Evolutionary conservation across 1,284 basidiomycete genomes (phyloP), one percentile per base, ranked within the genome.

Genomic region (Ganoderma leucocontextum): DNA sequence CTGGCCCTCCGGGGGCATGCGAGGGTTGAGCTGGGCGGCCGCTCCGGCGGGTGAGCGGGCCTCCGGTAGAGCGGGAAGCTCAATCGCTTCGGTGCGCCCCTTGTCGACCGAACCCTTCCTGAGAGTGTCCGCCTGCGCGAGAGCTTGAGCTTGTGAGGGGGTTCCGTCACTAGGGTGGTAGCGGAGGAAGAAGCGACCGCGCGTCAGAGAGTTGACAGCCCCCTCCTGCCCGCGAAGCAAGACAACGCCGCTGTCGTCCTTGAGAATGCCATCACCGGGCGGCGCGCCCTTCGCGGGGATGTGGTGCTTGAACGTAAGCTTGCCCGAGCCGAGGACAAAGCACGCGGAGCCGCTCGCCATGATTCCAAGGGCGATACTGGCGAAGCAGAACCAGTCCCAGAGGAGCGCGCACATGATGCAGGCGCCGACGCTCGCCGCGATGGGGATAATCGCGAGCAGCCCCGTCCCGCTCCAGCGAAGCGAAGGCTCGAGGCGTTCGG

Each of bases 301-400:
- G n/a, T 62, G 62, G 22, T 57, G 55, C 35, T 38, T 55, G 59
- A 66, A 66, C 25, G 15, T 53, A 22, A 70, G 68, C 47, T 22
- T n/a, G 10, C 68, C 65, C 4, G 57, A 60, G 8, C 68, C 68
- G 41, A 70, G 53, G 29, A 66, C 47, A n/a, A 25, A 64, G 62
- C 65, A 64, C 12, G 68, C n/a, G 12, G 39, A 6, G 22, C 65
- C 68, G 58, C 55, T 66, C 15, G 59, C 47, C 41, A 64, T 10
- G 29, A 66, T 61, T 12, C 68, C 68, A 5, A 66, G 55, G 13
- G 66, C 58, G 65, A 70, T 66, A 25, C 63, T 64, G 2, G 62
- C 39, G 33, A 60, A 60, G 17, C 39, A 66, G 53, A 53, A 64
- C 64, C 65, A 70, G 57, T 70, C 68, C 33, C 29, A n/a, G 35